phyloP scores from a whole-genome alignment of 306 rosid species.

The Fagus sylvatica region DNA sequence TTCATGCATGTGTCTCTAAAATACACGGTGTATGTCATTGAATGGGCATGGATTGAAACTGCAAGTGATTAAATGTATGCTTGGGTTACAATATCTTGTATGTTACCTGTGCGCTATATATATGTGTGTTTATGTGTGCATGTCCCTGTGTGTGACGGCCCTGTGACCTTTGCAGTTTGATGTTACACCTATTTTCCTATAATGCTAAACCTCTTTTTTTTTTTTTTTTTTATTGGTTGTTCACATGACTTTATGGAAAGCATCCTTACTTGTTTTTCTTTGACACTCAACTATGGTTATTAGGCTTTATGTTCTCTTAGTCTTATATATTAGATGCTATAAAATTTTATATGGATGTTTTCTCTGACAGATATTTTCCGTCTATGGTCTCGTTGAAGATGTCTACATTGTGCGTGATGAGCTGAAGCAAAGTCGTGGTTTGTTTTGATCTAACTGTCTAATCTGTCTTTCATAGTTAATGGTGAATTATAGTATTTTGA shows the following conservation, averaged over 20 bases:
- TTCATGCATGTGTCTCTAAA: not conserved
- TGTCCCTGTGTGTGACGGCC: conserved; percentile 3
- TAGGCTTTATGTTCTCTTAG: conserved; percentile 19
- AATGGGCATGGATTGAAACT: not conserved
- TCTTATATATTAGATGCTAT: conserved; percentile 20
- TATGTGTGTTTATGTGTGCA: not conserved
- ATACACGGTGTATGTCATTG: not conserved
- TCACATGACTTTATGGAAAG: conserved; percentile 21
- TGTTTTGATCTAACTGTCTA: conserved; percentile 37
- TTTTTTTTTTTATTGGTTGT: conserved; percentile 14
- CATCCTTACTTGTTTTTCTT: conserved; percentile 9
- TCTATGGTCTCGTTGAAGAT: conserved; percentile 72
- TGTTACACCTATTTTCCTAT: conserved; percentile 10
- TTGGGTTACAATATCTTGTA: not conserved
- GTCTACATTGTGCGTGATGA: conserved; percentile 55
- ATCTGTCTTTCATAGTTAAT: conserved; percentile 7
- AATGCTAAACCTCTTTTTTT: conserved; percentile 14
- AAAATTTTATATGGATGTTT: conserved; percentile 26
- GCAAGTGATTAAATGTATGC: not conserved
- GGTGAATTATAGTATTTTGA: not conserved
- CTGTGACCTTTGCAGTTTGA: conserved; percentile 6
- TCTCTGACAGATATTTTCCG: conserved; percentile 73
- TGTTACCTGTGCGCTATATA: not conserved
- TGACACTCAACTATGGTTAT: not conserved
- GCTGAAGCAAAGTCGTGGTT: conserved; percentile 59